phyloP scores from a whole-genome alignment of 441 rosid species.

The Adansonia rubrostipa region DNA sequence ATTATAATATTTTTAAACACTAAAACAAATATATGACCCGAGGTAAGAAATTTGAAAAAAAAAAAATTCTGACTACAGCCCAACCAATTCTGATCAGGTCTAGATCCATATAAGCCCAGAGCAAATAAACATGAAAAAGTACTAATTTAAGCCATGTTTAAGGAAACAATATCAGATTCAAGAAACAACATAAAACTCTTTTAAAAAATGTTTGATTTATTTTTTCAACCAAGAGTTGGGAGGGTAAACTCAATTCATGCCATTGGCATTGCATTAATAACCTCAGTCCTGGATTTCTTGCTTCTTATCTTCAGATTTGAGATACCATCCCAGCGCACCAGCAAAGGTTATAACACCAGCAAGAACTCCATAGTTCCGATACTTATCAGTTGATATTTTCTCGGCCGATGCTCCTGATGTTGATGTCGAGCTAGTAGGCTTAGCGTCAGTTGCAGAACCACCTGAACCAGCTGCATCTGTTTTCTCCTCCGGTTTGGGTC shows the following conservation, averaged over 20 bases:
- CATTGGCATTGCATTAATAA: background rate
- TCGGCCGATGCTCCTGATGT: conserved; percentile 54
- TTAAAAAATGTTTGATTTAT: background rate
- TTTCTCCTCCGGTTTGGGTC: conserved; percentile 67
- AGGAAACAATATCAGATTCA: too few species aligned
- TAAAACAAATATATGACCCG: too few species aligned
- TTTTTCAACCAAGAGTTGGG: background rate
- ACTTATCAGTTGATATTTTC: conserved; percentile 71
- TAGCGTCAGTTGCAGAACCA: conserved; percentile 48
- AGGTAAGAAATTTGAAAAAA: too few species aligned
- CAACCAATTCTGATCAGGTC: too few species aligned
- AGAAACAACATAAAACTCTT: too few species aligned
- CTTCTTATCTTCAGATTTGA: conserved; percentile 70
- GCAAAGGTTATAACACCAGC: conserved; percentile 65
- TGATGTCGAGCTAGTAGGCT: conserved; percentile 49
- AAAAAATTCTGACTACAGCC: too few species aligned
- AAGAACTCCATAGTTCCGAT: conserved; percentile 78
- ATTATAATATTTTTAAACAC: too few species aligned
- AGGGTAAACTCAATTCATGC: too few species aligned
- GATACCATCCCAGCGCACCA: conserved; percentile 88
- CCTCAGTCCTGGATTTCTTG: conserved; percentile 65
- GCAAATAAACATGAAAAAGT: too few species aligned
- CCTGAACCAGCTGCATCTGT: conserved; percentile 44
- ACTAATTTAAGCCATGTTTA: too few species aligned
- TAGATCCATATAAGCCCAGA: too few species aligned